Base-by-base conservation (phyloP, 495 filamentous ascomycete species). In the Lasiosphaeria miniovina region DNA sequence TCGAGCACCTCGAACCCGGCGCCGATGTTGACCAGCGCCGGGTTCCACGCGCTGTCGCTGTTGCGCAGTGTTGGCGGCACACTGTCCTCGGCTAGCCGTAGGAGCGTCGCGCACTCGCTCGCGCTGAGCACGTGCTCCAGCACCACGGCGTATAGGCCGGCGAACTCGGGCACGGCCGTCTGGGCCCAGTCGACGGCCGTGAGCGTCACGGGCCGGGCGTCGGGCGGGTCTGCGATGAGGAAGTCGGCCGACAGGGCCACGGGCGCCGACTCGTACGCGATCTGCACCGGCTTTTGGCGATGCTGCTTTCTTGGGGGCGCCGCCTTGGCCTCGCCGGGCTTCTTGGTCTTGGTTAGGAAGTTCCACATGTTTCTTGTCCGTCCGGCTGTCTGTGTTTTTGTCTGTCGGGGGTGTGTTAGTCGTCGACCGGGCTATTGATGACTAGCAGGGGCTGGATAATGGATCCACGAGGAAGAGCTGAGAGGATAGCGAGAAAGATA, bases 1-100 rank as follows among this genome's bases (percentile, higher is more conserved):
- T 74, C 74, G 41, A 86, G 63, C 40, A 77, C 68, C 75, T 93
- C 82, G 43, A 64, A 75, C 12, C 88, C 87, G 36, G 67, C 67
- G 32, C 89, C 89, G 51, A 84, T 68, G 65, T 92, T 92, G 61
- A 94, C 80, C 76, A 88, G 80, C 6, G 88, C 88, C 6, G 80
- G 78, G 33, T 77, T 71, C 88, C 88, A 90, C 1, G 56, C 54
- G 7, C 51, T 56, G 15, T 48, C 46, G 51, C 57, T 46, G 36
- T 60, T 62, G 8, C 36, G 36, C 17, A 63, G 50, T n/a, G 55
- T 53, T 35, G 52, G 64, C 12, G 63, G 65, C 12, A 74, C 74
- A 65, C 71, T 80, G 35, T 75, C 61, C 68, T 89, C 85, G 40
- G 87, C 86, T 15, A 86, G 68, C 9, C 63, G 56, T 36, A 88